Conservation (phyloP, 345 rosid species). For the Lepidium sativum region DNA sequence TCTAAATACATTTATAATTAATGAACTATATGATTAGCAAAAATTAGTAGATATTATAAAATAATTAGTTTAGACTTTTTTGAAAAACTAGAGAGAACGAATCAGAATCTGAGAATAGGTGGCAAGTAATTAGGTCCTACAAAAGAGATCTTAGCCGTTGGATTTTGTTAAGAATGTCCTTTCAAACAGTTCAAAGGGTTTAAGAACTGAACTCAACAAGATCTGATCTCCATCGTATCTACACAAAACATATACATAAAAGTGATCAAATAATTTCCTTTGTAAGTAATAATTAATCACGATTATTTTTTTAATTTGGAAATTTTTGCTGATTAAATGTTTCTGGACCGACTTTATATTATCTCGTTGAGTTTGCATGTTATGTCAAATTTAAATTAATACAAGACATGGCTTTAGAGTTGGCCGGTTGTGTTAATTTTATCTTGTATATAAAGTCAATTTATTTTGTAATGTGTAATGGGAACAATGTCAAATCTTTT, state of each 20-base stretch:
- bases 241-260: constrained; percentile 16
- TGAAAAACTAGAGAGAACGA: constrained; percentile 18
- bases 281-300: not conserved
- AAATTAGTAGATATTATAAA: constrained; percentile 21
- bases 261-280: constrained; percentile 20
- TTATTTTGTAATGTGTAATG: constrained; percentile 2
- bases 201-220: constrained; percentile 19
- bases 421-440: constrained; percentile 9
- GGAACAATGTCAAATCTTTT: constrained; percentile 21
- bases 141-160: constrained; percentile 27
- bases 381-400: constrained; percentile 26
- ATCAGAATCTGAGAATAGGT: constrained; percentile 30
- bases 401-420: constrained; percentile 11
- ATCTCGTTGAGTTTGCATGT: constrained; percentile 28
- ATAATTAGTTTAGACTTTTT: constrained; percentile 21
- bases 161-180: constrained; percentile 21
- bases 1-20: constrained; percentile 1
- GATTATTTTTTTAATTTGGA: constrained; percentile 1
- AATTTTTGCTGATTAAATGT: constrained; percentile 21
- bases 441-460: constrained; percentile 18
- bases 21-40: constrained; percentile 9
- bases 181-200: constrained; percentile 18
- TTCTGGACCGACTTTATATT: constrained; percentile 22
- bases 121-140: constrained; percentile 23
- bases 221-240: constrained; percentile 33